Conservation (phyloP, 345 rosid species). For the Rhodomyrtus tomentosa region DNA sequence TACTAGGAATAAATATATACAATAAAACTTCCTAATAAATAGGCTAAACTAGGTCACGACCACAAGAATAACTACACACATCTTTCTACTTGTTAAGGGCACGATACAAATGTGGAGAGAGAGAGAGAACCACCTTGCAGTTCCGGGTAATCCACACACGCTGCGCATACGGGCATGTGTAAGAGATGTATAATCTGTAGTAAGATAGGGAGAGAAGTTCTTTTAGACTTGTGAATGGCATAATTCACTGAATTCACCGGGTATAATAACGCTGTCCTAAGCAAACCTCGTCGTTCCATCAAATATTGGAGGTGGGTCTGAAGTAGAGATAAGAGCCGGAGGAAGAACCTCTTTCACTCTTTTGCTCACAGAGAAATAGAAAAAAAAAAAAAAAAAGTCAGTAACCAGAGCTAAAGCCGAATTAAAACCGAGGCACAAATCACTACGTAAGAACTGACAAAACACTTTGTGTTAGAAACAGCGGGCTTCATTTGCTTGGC, state of each 20-base stretch:
- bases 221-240: neutral
- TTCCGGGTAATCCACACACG: constrained; percentile 76
- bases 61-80: no score
- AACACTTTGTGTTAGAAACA: neutral
- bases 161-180: constrained; percentile 70
- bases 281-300: constrained; percentile 71
- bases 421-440: neutral
- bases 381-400: neutral
- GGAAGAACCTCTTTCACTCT: constrained; percentile 37
- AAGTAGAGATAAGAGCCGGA: constrained; percentile 51
- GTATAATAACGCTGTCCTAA: neutral
- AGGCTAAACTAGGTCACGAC: no score
- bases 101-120: neutral
- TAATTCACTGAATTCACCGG: neutral
- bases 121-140: constrained; percentile 37
- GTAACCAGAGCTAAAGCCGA: neutral
- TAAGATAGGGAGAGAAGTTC: neutral
- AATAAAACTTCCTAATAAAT: no score
- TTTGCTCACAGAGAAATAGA: constrained; percentile 7
- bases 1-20: no score
- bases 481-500: neutral
- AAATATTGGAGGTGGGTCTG: constrained; percentile 53
- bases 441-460: neutral
- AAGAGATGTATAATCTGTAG: constrained; percentile 59
- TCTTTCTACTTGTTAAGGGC: no score